These are phyloP conservation scores for Heterobasidion annosum DNA, from an alignment of 1,284 basidiomycete genomes.

Conservation along the genomic window DNA sequence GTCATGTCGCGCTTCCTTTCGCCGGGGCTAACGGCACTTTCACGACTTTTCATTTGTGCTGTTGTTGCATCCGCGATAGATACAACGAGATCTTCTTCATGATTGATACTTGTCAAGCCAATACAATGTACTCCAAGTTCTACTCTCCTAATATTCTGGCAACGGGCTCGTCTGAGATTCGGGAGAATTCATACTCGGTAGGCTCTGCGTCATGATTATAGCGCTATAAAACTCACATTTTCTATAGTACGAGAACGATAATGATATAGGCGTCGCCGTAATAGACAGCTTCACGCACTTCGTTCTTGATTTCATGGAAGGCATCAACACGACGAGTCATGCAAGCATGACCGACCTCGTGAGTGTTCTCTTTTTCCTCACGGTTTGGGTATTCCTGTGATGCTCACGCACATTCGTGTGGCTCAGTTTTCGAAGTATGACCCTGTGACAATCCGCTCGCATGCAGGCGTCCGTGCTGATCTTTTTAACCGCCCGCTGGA, in stretches of 20 bases:
- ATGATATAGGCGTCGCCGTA: slow-evolving; percentile 90
- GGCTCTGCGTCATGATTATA: slow-evolving; percentile 17
- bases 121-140: slow-evolving; percentile 90
- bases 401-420: not conserved
- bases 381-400: slow-evolving; percentile 1
- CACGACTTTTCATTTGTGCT: not conserved
- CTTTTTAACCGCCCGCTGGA: slow-evolving; percentile 67
- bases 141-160: slow-evolving; percentile 96
- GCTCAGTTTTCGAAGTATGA: slow-evolving; percentile 77
- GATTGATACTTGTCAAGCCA: slow-evolving; percentile 98
- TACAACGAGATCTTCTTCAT: slow-evolving; percentile 98
- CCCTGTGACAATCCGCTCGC: slow-evolving; percentile 67
- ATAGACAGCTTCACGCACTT: slow-evolving; percentile 96
- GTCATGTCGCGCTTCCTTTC: not conserved
- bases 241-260: slow-evolving; percentile 80
- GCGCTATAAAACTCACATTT: not conserved
- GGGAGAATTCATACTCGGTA: slow-evolving; percentile 92
- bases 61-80: slow-evolving; percentile 27
- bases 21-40: not conserved
- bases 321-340: slow-evolving; percentile 83
- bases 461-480: slow-evolving; percentile 82
- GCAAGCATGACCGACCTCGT: slow-evolving; percentile 83
- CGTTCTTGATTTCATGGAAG: slow-evolving; percentile 86
- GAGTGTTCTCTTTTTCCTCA: slow-evolving; percentile 18
- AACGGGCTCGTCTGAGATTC: slow-evolving; percentile 83